A percentile compares a stretch with the other conserved stretches of the same genome.
Evolutionary conservation across 768 basidiomycete species (phyloP).

Genomic region (Dacryopinax primogenitus): DNA sequence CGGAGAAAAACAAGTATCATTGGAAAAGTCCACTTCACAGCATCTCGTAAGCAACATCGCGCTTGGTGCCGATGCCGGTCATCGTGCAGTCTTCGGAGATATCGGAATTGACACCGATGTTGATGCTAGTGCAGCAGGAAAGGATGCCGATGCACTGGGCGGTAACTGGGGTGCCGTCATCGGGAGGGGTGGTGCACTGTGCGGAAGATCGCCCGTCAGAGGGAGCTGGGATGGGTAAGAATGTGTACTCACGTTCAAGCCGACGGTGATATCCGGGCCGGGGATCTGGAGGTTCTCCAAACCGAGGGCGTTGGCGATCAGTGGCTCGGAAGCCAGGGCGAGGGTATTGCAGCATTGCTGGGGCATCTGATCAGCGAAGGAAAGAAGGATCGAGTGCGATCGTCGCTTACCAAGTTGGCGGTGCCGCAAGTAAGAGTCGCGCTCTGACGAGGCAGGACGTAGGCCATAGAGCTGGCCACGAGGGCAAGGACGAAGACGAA

Average conservation of each 20-base stretch:
- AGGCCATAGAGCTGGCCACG: not conserved
- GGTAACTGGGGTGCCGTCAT: not conserved
- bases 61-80: not conserved
- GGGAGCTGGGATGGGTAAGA: not conserved
- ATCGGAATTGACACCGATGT: not conserved
- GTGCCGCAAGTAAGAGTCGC: not conserved
- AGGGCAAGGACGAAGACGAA: not conserved
- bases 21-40: too few species aligned
- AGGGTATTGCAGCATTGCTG: not conserved
- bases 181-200: not conserved
- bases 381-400: not conserved
- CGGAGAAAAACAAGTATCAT: too few species aligned
- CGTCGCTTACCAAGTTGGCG: not conserved
- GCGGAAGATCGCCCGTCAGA: not conserved
- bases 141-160: not conserved
- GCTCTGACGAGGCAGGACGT: not conserved
- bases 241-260: not conserved
- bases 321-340: not conserved
- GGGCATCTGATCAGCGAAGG: not conserved
- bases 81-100: conserved; percentile 1
- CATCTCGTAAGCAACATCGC: not conserved
- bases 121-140: not conserved
- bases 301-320: not conserved
- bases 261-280: not conserved
- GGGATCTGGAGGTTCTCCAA: not conserved